These are phyloP conservation scores for Chenopodium formosanum DNA, from an alignment of 148 eudicot genomes.

Conservation along the genomic window DNA sequence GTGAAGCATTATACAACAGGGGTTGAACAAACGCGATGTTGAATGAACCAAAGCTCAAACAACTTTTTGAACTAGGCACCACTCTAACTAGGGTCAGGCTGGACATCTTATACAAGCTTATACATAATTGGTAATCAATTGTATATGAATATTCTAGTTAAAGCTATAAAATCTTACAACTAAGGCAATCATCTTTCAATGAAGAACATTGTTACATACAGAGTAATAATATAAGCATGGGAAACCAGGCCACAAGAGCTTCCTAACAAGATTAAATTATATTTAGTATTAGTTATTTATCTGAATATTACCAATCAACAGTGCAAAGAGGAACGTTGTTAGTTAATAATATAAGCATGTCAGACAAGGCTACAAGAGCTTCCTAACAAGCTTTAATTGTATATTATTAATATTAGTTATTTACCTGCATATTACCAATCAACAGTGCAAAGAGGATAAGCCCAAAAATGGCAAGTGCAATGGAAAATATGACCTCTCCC, in stretches of 20 bases:
- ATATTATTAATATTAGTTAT: neutral
- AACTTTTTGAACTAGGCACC: neutral
- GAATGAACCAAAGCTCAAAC: neutral
- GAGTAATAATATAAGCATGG: neutral
- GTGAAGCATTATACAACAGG: neutral
- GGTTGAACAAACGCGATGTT: neutral
- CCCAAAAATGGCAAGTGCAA: constrained; percentile 75
- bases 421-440: constrained; percentile 96
- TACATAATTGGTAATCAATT: neutral
- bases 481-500: constrained; percentile 82
- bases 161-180: neutral
- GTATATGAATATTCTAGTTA: neutral
- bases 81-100: neutral
- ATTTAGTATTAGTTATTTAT: constrained; percentile 26
- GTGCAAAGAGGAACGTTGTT: constrained; percentile 51
- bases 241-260: neutral
- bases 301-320: constrained; percentile 94
- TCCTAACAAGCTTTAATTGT: neutral
- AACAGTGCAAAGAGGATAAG: constrained; percentile 85
- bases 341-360: neutral
- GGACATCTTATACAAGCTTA: neutral
- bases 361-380: neutral
- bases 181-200: neutral
- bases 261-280: neutral
- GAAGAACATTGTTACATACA: neutral